Base-by-base conservation (phyloP, 495 filamentous ascomycete genomes). In the Cenococcum geophilum region DNA sequence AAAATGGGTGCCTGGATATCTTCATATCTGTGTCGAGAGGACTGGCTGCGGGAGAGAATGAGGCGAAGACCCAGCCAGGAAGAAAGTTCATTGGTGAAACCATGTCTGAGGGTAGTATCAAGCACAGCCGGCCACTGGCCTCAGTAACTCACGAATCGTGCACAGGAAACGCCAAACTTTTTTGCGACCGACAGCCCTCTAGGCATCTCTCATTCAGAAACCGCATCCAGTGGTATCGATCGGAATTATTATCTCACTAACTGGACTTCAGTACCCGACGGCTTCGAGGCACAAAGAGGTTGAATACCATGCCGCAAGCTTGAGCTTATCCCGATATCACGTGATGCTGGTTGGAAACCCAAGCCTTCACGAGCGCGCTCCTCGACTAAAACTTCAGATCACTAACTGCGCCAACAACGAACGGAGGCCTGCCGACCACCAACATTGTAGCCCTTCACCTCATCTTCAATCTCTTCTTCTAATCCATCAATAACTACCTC, bases 301-400 rank as follows among this genome's bases (percentile, higher is more conserved):
- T 3, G 27, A 32, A 32, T 32, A 3, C 27, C 27, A 3, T 32
- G 27, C 6, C 27, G 27, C 27, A 32, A 32, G 40, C 40, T 45
- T 14, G 40, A 45, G 40, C 40, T 45, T 45, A 45, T 45, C 18
- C 11, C 11, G 40, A 45, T 45, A 45, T 45, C 40, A 45, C 40
- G 40, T 45, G 40, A 45, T 18, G 27, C 27, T 32, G 27, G 3
- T 32, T 1, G 40, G 18, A 10, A 45, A 18, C 40, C 40, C 18
- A 18, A 18, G 12, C 18, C 40, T 45, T 45, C 40, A 18, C 40
- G 40, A 45, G 40, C 40, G 40, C 40, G 40, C 40, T 45, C 12
- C 36, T 40, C 40, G 40, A 16, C 40, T 45, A 45, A 45, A 45
- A 45, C 40, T 45, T 45, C 40, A 45, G 40, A 45, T 16, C 40